Conservation (phyloP, 2,329 filamentous ascomycete genomes). For the Penicillium brevicompactum region DNA sequence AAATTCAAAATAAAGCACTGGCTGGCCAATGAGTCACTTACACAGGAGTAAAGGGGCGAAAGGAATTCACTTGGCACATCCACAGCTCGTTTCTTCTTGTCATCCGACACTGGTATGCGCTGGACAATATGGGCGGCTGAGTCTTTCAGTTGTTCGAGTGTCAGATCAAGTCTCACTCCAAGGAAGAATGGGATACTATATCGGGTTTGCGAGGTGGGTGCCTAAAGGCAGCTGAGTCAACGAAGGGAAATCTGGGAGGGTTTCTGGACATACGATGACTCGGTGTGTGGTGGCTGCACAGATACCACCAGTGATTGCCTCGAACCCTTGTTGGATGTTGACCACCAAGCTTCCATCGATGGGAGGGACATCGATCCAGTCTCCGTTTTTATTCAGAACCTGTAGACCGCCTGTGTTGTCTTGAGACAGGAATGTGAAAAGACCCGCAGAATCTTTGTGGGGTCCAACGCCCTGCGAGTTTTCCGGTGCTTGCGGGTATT, state of each 20-base stretch:
- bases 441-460: slow-evolving; percentile 58
- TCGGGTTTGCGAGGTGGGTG: slow-evolving; percentile 31
- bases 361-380: slow-evolving; percentile 49
- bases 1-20: no score
- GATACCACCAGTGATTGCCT: slow-evolving; percentile 58
- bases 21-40: slow-evolving; percentile 16
- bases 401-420: slow-evolving; percentile 49
- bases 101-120: slow-evolving; percentile 32
- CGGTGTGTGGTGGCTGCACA: slow-evolving; percentile 48
- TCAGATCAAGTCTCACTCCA: slow-evolving; percentile 53
- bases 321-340: slow-evolving; percentile 56
- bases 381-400: slow-evolving; percentile 48
- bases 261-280: slow-evolving; percentile 31
- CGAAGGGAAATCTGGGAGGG: no score
- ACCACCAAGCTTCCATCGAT: slow-evolving; percentile 49
- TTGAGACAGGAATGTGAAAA: slow-evolving; percentile 46
- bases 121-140: slow-evolving; percentile 36
- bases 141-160: slow-evolving; percentile 45
- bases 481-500: slow-evolving; percentile 49
- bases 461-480: slow-evolving; percentile 58
- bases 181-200: slow-evolving; percentile 60
- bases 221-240: slow-evolving; percentile 31
- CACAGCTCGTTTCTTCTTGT: slow-evolving; percentile 34
- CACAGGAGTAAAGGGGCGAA: slow-evolving; percentile 38
- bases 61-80: slow-evolving; percentile 42